Percentiles rank a stretch among this genome's conserved stretches.
phyloP scores from a whole-genome alignment of 352 stramenopile genomes.

The Blastocystis hominis region DNA sequence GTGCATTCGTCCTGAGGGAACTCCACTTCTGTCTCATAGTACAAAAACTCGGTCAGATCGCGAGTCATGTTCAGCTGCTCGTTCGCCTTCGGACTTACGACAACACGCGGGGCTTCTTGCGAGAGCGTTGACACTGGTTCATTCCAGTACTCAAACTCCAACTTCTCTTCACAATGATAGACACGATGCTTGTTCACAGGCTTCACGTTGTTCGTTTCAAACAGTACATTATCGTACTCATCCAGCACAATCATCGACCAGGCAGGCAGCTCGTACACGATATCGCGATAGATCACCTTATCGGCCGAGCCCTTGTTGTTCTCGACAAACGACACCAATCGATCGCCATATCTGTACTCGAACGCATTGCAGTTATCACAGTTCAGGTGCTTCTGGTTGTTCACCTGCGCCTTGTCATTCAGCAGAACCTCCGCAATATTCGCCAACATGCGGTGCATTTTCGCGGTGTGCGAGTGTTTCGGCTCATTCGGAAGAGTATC shows the following conservation, averaged over 20 bases:
- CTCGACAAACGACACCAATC: not conserved
- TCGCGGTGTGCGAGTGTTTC: constrained; percentile 9
- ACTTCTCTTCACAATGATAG: constrained; percentile 5
- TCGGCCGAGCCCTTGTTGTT: not conserved
- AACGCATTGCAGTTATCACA: constrained; percentile 11
- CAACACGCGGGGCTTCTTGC: not conserved
- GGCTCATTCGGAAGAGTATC: constrained; percentile 49
- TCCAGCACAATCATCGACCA: constrained; percentile 1
- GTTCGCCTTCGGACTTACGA: not conserved
- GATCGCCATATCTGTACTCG: not conserved
- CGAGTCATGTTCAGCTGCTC: constrained; percentile 29
- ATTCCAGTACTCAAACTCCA: constrained; percentile 19
- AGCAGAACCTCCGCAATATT: not conserved
- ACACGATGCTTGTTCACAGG: constrained; percentile 22
- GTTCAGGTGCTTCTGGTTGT: not conserved
- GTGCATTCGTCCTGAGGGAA: constrained; percentile 7
- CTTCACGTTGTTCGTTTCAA: constrained; percentile 3
- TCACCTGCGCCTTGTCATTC: constrained; percentile 18
- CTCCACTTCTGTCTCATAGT: not conserved
- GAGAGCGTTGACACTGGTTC: not conserved
- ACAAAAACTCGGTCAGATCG: constrained; percentile 17
- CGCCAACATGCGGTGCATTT: constrained; percentile 12
- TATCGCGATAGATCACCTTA: not conserved
- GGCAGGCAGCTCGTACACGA: not conserved
- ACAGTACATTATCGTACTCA: not conserved